These are phyloP conservation scores for Westerdykella sp. DNA, from an alignment of 2,329 filamentous ascomycete genomes.

Conservation along the genomic window DNA sequence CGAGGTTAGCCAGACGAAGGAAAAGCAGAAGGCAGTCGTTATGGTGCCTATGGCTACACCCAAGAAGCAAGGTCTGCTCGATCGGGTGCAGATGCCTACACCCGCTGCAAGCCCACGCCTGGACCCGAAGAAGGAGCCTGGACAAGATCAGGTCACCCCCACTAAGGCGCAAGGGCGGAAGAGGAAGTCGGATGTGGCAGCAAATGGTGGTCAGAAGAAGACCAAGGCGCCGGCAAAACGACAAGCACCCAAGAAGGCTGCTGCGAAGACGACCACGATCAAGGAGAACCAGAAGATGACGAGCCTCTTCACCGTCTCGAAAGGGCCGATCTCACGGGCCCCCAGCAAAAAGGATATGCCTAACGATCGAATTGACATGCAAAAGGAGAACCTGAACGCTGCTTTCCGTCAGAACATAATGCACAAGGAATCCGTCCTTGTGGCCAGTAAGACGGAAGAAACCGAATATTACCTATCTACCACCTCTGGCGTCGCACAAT, in stretches of 20 bases:
- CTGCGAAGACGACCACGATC: conserved; percentile 9
- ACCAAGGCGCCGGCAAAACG: conserved; percentile 3
- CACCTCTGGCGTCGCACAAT: too few relatives aligned
- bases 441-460: too few relatives aligned
- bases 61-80: conserved; percentile 22
- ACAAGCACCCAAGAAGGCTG: conserved; percentile 14
- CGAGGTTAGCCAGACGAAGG: conserved; percentile 18
- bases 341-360: too few relatives aligned
- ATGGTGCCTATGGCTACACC: conserved; percentile 25
- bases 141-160: conserved; percentile 21
- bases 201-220: conserved; percentile 13
- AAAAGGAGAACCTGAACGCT: too few relatives aligned
- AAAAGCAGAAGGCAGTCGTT: conserved; percentile 14
- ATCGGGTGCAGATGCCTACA: conserved; percentile 25
- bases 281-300: not conserved
- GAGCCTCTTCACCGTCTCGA: not conserved
- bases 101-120: conserved; percentile 33
- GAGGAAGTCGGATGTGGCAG: conserved; percentile 20
- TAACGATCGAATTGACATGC: too few relatives aligned
- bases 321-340: not conserved
- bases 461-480: too few relatives aligned
- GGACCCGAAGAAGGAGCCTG: conserved; percentile 15
- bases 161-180: conserved; percentile 19
- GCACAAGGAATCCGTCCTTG: too few relatives aligned
- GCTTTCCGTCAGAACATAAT: too few relatives aligned